A percentile compares a stretch with the other conserved stretches of the same genome.
Evolutionary conservation across 768 basidiomycete species (phyloP).

Genomic region (Rickenella mellea): DNA sequence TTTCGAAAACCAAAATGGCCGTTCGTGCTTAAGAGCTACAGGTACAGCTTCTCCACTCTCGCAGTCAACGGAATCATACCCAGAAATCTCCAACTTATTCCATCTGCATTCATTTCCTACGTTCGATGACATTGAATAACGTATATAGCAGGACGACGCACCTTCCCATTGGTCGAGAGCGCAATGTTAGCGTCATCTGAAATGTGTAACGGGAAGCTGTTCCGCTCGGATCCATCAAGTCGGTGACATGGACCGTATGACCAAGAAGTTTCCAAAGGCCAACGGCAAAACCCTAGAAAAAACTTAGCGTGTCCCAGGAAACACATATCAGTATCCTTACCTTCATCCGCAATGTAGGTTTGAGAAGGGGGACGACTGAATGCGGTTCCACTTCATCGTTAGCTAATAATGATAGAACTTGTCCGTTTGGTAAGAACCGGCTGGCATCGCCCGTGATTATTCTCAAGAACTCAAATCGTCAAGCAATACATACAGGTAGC

Average conservation of each 20-base stretch:
- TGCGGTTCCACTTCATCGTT: conserved; percentile 69
- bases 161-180: conserved; percentile 71
- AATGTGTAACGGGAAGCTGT: conserved; percentile 52
- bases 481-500: conserved; percentile 60
- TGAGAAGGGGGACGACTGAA: conserved; percentile 66
- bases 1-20: conserved; percentile 93
- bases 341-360: conserved; percentile 72
- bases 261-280: conserved; percentile 68
- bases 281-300: conserved; percentile 52
- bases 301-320: not conserved
- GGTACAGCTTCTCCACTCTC: conserved; percentile 64
- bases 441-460: conserved; percentile 24
- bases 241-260: conserved; percentile 46
- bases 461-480: not conserved
- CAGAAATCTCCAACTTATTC: conserved; percentile 58
- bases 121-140: not conserved
- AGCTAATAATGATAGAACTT: conserved; percentile 75
- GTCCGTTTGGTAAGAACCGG: conserved; percentile 81
- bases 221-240: conserved; percentile 53
- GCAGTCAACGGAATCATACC: conserved; percentile 71
- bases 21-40: conserved; percentile 70
- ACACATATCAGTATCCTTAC: conserved; percentile 22
- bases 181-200: conserved; percentile 60
- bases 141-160: conserved; percentile 34
- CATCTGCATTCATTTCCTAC: conserved; percentile 4